phyloP scores from a whole-genome alignment of 148 eudicot genomes.

The Drosera capensis region DNA sequence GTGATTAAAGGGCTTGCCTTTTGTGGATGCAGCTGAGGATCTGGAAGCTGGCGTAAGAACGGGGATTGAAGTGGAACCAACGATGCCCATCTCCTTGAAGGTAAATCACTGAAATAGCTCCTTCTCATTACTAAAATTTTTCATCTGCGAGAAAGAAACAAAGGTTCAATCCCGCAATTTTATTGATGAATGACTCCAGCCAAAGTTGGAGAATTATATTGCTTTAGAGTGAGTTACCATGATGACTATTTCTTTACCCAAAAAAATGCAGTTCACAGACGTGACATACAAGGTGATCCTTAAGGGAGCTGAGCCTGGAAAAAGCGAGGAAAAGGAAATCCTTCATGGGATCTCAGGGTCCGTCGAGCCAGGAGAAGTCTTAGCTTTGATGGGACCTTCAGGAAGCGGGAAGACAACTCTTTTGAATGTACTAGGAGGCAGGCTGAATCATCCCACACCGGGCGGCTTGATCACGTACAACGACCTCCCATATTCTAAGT shows the following conservation, averaged over 20 bases:
- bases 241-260: neutral
- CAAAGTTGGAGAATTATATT: no score
- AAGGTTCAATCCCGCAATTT: no score
- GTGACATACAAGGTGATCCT: conserved; percentile 58
- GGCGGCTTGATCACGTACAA: conserved; percentile 72
- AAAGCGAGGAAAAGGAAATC: conserved; percentile 53
- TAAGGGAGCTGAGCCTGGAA: conserved; percentile 53
- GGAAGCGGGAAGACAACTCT: conserved; percentile 94
- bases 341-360: conserved; percentile 75
- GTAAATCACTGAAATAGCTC: conserved; percentile 19
- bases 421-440: conserved; percentile 74
- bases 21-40: conserved; percentile 63
- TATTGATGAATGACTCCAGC: no score
- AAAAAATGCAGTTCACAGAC: conserved; percentile 56
- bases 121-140: no score
- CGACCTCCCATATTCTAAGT: conserved; percentile 75
- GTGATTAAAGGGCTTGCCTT: neutral
- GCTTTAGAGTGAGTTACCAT: no score
- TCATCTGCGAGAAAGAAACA: neutral
- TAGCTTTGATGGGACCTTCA: conserved; percentile 94
- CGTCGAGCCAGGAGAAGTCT: conserved; percentile 78
- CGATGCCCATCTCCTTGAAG: conserved; percentile 77
- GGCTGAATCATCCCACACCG: conserved; percentile 25
- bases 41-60: conserved; percentile 61
- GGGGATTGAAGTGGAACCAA: conserved; percentile 67